Evolutionary conservation across 208 protist genomes (phyloP).

Genomic region (Phytomonas serpens): DNA sequence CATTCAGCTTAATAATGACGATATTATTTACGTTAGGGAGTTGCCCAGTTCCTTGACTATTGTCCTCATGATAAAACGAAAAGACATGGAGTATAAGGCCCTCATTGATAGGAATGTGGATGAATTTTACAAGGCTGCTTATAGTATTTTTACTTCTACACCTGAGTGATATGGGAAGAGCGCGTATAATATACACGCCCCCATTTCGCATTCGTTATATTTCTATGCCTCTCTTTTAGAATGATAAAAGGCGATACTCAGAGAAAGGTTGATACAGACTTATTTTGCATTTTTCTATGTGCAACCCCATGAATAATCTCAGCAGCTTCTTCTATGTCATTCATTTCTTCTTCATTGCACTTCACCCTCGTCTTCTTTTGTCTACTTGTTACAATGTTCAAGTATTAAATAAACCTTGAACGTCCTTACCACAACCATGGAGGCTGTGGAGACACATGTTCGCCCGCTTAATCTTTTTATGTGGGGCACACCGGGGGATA

Average conservation of each 20-base stretch:
- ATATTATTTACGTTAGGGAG: conserved; percentile 85
- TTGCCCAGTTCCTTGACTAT: conserved; percentile 77
- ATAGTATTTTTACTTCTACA: conserved; percentile 56
- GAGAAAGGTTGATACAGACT: background rate
- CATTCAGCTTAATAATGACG: conserved; percentile 28
- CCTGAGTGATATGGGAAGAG: background rate
- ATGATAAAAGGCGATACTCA: background rate
- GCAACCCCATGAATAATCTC: background rate
- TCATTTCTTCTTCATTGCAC: conserved; percentile 11
- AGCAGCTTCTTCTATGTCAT: conserved; percentile 5
- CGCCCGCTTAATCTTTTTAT: conserved; percentile 60
- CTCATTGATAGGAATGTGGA: conserved; percentile 84
- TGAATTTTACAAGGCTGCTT: conserved; percentile 70
- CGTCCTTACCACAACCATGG: conserved; percentile 23
- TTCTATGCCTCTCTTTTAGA: background rate
- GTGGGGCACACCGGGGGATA: conserved; percentile 28
- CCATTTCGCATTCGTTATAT: background rate
- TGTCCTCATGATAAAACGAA: conserved; percentile 80
- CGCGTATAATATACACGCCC: background rate
- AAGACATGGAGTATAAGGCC: conserved; percentile 46
- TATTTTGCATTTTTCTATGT: conserved; percentile 8
- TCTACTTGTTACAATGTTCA: conserved; percentile 1
- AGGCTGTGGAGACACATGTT: conserved; percentile 27
- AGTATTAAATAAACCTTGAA: conserved; percentile 2
- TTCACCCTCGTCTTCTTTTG: background rate